phyloP scores from a whole-genome alignment of 495 filamentous ascomycete genomes.

The Mytilinidion resinicola region DNA sequence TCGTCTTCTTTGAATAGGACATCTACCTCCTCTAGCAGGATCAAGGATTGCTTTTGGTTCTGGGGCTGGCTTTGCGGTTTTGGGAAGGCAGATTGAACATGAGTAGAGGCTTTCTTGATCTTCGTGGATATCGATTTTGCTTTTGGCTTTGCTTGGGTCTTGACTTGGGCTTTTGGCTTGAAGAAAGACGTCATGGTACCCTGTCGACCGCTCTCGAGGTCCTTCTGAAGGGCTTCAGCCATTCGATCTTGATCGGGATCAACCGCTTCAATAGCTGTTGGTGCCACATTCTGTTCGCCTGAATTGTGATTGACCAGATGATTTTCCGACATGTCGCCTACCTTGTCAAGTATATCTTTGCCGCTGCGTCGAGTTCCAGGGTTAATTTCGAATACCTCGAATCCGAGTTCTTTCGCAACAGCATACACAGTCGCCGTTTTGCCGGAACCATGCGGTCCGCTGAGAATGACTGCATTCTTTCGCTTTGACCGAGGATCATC shows the following conservation, averaged over 20 bases:
- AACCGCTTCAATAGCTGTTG: slow-evolving; percentile 21
- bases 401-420: slow-evolving; percentile 89
- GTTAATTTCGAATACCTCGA: slow-evolving; percentile 94
- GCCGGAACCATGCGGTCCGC: slow-evolving; percentile 83
- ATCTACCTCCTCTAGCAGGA: slow-evolving; percentile 92
- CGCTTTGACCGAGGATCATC: slow-evolving; percentile 46
- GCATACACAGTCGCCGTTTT: slow-evolving; percentile 93
- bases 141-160: slow-evolving; percentile 17
- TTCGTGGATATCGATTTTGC: slow-evolving; percentile 5
- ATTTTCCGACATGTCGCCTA: slow-evolving; percentile 94
- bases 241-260: slow-evolving; percentile 15
- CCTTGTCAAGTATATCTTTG: slow-evolving; percentile 82
- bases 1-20: slow-evolving; percentile 91
- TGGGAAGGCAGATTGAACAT: slow-evolving; percentile 14
- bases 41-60: slow-evolving; percentile 91
- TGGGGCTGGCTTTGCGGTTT: slow-evolving; percentile 41
- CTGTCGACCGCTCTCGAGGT: slow-evolving; percentile 62
- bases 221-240: slow-evolving; percentile 34
- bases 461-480: slow-evolving; percentile 68
- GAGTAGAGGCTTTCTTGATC: neutral
- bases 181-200: slow-evolving; percentile 79
- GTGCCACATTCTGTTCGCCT: neutral
- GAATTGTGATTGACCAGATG: slow-evolving; percentile 66
- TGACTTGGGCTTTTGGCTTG: slow-evolving; percentile 39
- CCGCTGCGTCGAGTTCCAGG: slow-evolving; percentile 74